Conservation (phyloP, 1,284 basidiomycete species). For the Boletus calvinii region DNA sequence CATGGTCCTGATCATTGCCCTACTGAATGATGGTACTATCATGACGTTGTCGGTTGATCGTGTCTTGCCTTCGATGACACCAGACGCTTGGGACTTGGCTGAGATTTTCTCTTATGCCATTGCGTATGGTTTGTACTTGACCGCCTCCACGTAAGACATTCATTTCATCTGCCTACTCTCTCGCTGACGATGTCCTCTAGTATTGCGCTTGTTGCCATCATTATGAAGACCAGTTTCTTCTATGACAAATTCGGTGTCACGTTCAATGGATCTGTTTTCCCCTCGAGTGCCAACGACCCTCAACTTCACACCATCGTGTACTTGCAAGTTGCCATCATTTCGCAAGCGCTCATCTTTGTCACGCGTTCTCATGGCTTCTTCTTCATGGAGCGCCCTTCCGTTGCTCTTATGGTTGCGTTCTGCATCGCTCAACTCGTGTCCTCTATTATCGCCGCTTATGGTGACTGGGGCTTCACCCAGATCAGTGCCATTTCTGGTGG, state of each 20-base stretch:
- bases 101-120: slow-evolving; percentile 97
- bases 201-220: slow-evolving; percentile 79
- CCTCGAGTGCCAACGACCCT: slow-evolving; percentile 67
- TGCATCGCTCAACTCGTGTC: slow-evolving; percentile 91
- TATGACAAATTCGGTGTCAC: slow-evolving; percentile 80
- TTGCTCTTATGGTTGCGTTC: slow-evolving; percentile 89
- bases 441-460: slow-evolving; percentile 93
- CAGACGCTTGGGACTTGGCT: slow-evolving; percentile 93
- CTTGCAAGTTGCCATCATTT: slow-evolving; percentile 96
- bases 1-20: slow-evolving; percentile 98
- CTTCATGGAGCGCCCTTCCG: slow-evolving; percentile 96
- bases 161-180: neutral
- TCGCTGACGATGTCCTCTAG: slow-evolving; percentile 40
- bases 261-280: slow-evolving; percentile 41
- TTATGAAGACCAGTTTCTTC: slow-evolving; percentile 90
- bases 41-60: slow-evolving; percentile 98
- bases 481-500: slow-evolving; percentile 79
- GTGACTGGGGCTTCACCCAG: slow-evolving; percentile 87
- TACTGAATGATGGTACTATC: slow-evolving; percentile 97
- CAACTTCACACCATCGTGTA: slow-evolving; percentile 82
- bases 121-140: slow-evolving; percentile 93
- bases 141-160: slow-evolving; percentile 77
- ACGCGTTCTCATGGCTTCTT: slow-evolving; percentile 96
- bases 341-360: slow-evolving; percentile 96
- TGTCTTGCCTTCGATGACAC: slow-evolving; percentile 88